These are phyloP conservation scores for Quercus lobata DNA, from an alignment of 331 rosid species.

Conservation along the genomic window DNA sequence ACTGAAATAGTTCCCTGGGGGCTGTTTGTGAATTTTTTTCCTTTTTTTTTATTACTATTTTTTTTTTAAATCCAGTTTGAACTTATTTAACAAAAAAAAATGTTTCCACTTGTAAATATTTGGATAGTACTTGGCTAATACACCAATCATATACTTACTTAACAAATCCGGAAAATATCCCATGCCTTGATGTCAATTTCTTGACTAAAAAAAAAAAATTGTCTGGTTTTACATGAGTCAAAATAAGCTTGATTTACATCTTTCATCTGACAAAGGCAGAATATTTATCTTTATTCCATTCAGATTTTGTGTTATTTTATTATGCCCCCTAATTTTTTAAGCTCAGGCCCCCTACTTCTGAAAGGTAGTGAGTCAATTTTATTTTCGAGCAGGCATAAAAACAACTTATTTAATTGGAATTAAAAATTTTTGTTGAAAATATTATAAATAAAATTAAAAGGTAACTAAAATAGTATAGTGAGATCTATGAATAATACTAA, in stretches of 20 bases:
- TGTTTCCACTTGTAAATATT: not conserved
- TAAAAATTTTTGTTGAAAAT: fast-evolving
- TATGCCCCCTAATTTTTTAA: not conserved
- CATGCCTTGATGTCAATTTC: no score
- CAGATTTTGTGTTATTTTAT: constrained; percentile 22
- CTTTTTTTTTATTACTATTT: no score
- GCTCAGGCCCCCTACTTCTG: not conserved
- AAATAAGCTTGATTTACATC: constrained; percentile 13
- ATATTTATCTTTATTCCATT: constrained; percentile 26
- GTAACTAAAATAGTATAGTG: no score
- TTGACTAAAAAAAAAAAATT: no score
- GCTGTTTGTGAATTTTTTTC: no score
- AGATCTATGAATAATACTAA: no score
- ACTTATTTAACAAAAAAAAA: not conserved
- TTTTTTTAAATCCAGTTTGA: not conserved
- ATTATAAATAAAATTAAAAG: no score
- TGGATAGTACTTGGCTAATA: not conserved
- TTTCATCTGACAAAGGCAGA: constrained; percentile 17
- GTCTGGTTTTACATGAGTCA: not conserved
- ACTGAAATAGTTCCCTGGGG: no score
- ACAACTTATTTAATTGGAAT: no score
- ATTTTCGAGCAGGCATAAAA: not conserved
- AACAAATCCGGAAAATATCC: no score
- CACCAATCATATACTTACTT: no score
- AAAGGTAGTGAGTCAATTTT: not conserved